Conservation (phyloP, 345 rosid species). For the Syzygium aqueum region DNA sequence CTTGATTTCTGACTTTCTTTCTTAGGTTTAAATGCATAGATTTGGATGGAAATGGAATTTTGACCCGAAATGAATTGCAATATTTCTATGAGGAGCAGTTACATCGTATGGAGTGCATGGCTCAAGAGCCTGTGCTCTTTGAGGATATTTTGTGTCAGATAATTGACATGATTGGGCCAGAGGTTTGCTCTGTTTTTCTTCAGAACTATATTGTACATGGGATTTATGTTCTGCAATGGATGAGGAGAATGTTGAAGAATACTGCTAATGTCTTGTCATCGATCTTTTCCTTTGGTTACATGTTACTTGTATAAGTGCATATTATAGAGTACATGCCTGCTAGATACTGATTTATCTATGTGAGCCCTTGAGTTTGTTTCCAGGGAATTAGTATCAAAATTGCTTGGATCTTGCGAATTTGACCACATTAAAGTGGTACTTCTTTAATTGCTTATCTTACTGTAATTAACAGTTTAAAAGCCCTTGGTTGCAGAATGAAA, state of each 20-base stretch:
- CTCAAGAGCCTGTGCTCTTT: slow-evolving; percentile 66
- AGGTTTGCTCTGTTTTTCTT: slow-evolving; percentile 31
- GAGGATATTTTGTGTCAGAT: slow-evolving; percentile 86
- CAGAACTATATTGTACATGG: neutral
- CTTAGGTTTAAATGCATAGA: slow-evolving; percentile 88
- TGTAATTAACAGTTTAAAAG: neutral
- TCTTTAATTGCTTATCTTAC: neutral
- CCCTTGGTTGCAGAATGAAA: slow-evolving; percentile 40
- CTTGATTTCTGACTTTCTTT: neutral
- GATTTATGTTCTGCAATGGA: neutral
- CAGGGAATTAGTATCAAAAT: neutral
- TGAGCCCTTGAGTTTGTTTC: neutral
- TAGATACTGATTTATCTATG: neutral
- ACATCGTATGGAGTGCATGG: slow-evolving; percentile 84
- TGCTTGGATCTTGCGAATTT: neutral
- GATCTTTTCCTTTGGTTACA: neutral
- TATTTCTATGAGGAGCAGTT: slow-evolving; percentile 86
- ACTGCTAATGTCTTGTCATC: neutral
- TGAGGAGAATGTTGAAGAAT: neutral
- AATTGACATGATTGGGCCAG: slow-evolving; percentile 78
- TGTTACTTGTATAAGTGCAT: neutral
- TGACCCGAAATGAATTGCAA: slow-evolving; percentile 77
- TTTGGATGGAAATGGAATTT: slow-evolving; percentile 76
- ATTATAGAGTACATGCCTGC: neutral
- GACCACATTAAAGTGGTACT: neutral